These are phyloP conservation scores for Solanum rostratum DNA, from an alignment of 257 asterid genomes.

Conservation along the genomic window DNA sequence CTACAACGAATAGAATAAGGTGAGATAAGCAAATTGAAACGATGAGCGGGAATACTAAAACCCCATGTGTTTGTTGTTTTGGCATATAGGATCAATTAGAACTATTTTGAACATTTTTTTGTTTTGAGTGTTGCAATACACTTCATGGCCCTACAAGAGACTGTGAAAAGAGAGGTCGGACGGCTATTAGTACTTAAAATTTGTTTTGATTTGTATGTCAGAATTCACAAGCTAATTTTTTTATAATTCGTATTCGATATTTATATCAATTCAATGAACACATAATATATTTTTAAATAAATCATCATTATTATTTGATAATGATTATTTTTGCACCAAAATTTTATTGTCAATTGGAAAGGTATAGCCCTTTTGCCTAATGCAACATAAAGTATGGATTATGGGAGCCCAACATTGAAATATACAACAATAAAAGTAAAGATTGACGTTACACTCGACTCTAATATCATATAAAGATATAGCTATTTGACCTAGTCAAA, in stretches of 20 bases:
- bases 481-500: background rate
- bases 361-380: background rate
- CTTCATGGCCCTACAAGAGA: background rate
- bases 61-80: background rate
- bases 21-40: no score
- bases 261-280: background rate
- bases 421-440: background rate
- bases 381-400: background rate
- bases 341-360: background rate
- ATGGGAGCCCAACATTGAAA: background rate
- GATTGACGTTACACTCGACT: background rate
- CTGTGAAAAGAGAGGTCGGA: background rate
- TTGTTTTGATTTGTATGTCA: background rate
- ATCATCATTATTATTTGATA: background rate
- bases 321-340: background rate
- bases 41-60: accelerated
- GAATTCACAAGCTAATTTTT: no score
- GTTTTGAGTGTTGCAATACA: background rate
- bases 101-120: background rate
- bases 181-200: background rate
- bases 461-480: no score
- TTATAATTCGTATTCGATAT: background rate
- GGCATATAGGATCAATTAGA: background rate
- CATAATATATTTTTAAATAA: background rate
- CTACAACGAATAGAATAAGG: no score